Conservation (phyloP, 2,329 filamentous ascomycete genomes). For the Juglanconis juglandina region DNA sequence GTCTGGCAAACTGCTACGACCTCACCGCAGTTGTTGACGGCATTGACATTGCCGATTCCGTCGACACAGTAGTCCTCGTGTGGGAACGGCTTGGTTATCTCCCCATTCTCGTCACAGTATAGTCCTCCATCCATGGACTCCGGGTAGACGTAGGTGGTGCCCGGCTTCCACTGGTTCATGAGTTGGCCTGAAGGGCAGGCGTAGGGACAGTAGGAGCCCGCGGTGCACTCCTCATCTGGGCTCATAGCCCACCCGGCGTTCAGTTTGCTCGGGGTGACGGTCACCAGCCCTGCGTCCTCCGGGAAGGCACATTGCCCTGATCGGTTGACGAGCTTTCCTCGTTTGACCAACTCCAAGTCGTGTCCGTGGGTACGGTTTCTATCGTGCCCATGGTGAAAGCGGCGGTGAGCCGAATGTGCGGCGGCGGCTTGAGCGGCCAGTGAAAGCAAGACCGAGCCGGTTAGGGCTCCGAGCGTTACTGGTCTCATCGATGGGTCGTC, state of each 20-base stretch:
- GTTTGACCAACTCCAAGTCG: constrained; percentile 18
- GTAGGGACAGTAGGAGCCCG: constrained; percentile 70
- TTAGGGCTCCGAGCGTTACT: constrained; percentile 44
- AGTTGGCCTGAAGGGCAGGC: constrained; percentile 74
- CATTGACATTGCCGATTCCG: constrained; percentile 63
- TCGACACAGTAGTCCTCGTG: constrained; percentile 66
- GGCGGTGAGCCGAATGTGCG: constrained; percentile 37
- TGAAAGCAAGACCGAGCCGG: constrained; percentile 48
- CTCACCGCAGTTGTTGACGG: constrained; percentile 61
- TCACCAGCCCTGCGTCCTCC: constrained; percentile 60
- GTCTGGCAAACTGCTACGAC: constrained; percentile 74
- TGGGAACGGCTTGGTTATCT: constrained; percentile 66
- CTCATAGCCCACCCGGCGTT: constrained; percentile 81
- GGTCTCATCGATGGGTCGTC: constrained; percentile 47
- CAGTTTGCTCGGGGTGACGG: constrained; percentile 58
- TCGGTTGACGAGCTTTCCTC: constrained; percentile 41
- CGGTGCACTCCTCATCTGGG: constrained; percentile 66
- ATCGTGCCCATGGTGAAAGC: constrained; percentile 27
- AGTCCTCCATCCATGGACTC: constrained; percentile 74
- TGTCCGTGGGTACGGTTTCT: constrained; percentile 35
- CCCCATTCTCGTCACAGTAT: constrained; percentile 65
- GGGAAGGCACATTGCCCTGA: constrained; percentile 64
- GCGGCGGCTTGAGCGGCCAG: constrained; percentile 39
- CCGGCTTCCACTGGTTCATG: constrained; percentile 74
- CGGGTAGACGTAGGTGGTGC: constrained; percentile 66